Conservation (phyloP, 2,329 filamentous ascomycete species). For the Neopestalotiopsis sp. region DNA sequence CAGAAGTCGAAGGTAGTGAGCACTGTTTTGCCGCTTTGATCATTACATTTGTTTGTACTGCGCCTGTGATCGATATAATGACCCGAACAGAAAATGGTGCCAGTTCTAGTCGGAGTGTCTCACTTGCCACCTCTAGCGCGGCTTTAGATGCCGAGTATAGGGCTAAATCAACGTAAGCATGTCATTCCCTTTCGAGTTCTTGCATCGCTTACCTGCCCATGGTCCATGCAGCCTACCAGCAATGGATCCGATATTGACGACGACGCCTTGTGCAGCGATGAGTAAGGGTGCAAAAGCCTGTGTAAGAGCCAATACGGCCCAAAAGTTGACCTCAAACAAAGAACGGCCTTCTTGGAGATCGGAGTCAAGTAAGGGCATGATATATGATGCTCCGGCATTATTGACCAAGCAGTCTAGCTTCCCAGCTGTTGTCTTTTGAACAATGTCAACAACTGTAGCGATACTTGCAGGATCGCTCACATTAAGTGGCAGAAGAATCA, state of each 20-base stretch:
- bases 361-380: slow-evolving; percentile 21
- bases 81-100: neutral
- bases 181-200: too few relatives aligned
- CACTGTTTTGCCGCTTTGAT: too few relatives aligned
- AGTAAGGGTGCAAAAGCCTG: slow-evolving; percentile 19
- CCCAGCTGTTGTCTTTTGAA: slow-evolving; percentile 1
- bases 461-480: neutral
- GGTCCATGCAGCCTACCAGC: too few relatives aligned
- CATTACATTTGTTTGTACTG: neutral
- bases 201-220: too few relatives aligned
- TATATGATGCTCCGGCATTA: slow-evolving; percentile 28
- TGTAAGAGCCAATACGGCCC: slow-evolving; percentile 18
- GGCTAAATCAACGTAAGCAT: neutral
- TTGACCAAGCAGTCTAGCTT: slow-evolving; percentile 31
- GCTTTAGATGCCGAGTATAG: neutral
- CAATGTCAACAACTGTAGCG: neutral
- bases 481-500: neutral
- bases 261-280: slow-evolving; percentile 17
- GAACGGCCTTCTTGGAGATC: slow-evolving; percentile 18
- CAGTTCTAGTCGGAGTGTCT: neutral
- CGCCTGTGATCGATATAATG: neutral
- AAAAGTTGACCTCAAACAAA: slow-evolving; percentile 24
- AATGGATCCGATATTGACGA: too few relatives aligned
- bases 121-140: neutral
- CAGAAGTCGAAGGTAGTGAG: too few relatives aligned